Percentiles rank a stretch among this genome's conserved stretches.
Evolutionary conservation across 495 filamentous ascomycete genomes (phyloP).

Genomic region (Penicillium pulvis): DNA sequence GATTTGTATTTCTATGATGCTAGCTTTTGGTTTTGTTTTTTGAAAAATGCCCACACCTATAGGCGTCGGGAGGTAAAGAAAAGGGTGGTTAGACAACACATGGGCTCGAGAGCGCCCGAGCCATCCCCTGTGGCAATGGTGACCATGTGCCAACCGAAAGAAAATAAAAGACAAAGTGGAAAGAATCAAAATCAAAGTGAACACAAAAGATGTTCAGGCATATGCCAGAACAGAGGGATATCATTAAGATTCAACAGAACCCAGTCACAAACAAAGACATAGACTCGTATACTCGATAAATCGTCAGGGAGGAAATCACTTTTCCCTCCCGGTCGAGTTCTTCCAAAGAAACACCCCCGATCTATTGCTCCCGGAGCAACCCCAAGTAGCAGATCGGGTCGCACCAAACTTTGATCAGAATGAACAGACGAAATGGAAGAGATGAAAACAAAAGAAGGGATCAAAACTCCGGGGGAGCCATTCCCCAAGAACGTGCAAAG

Average conservation of each 20-base stretch:
- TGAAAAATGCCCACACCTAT: conserved; percentile 8
- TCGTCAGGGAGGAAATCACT: conserved; percentile 24
- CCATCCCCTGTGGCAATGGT: conserved; percentile 4
- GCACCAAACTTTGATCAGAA: conserved; percentile 5
- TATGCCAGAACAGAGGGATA: conserved; percentile 34
- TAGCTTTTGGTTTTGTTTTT: conserved; percentile 23
- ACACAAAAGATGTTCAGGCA: conserved; percentile 18
- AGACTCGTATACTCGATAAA: conserved; percentile 36
- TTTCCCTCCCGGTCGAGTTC: conserved; percentile 14
- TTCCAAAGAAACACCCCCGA: conserved; percentile 4
- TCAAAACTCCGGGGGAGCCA: conserved; percentile 2
- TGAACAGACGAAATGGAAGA: background rate
- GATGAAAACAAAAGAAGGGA: conserved; percentile 4
- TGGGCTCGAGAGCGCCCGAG: conserved; percentile 3
- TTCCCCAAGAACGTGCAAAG: conserved; percentile 5
- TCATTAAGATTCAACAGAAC: conserved; percentile 34
- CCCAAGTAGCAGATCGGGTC: conserved; percentile 5
- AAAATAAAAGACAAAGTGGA: conserved; percentile 5
- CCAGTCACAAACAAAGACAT: conserved; percentile 30
- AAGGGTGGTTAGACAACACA: conserved; percentile 6
- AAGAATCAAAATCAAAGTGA: conserved; percentile 4
- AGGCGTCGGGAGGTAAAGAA: conserved; percentile 15
- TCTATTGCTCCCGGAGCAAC: background rate
- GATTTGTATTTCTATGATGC: conserved; percentile 29
- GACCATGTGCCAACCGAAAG: conserved; percentile 1